A percentile compares a stretch with the other conserved stretches of the same genome.
Evolutionary conservation across 306 rosid species (phyloP).

Genomic region (Oxytropis ochrocephala): DNA sequence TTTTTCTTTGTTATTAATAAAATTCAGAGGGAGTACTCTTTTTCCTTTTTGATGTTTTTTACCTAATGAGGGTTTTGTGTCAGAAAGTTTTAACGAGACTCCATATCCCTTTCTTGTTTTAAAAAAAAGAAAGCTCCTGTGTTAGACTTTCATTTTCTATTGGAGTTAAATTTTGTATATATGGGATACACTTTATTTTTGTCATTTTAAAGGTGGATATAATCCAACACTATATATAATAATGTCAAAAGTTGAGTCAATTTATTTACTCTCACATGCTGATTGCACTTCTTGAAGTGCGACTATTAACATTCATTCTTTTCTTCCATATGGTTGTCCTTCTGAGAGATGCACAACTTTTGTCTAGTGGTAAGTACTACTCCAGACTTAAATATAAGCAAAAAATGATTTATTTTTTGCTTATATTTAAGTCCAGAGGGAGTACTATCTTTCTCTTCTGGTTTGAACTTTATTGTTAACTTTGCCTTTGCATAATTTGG

Average conservation of each 20-base stretch:
- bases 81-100: too few species aligned
- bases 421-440: too few species aligned
- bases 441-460: slow-evolving; percentile 12
- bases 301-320: neutral
- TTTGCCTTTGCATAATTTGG: slow-evolving; percentile 30
- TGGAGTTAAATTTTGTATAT: slow-evolving; percentile 9
- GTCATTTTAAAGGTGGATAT: neutral
- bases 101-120: too few species aligned
- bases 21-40: too few species aligned
- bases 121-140: slow-evolving; percentile 1
- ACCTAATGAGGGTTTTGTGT: too few species aligned
- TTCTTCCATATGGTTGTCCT: neutral
- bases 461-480: slow-evolving; percentile 10
- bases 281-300: neutral
- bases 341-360: neutral
- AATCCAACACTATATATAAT: neutral
- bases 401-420: too few species aligned
- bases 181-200: neutral
- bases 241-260: neutral
- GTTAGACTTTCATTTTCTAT: neutral
- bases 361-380: neutral
- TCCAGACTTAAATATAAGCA: too few species aligned
- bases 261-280: neutral
- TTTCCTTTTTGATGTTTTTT: too few species aligned
- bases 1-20: too few species aligned